These are phyloP conservation scores for Aspergillus niger DNA, from an alignment of 2,329 filamentous ascomycete genomes.

Conservation along the genomic window DNA sequence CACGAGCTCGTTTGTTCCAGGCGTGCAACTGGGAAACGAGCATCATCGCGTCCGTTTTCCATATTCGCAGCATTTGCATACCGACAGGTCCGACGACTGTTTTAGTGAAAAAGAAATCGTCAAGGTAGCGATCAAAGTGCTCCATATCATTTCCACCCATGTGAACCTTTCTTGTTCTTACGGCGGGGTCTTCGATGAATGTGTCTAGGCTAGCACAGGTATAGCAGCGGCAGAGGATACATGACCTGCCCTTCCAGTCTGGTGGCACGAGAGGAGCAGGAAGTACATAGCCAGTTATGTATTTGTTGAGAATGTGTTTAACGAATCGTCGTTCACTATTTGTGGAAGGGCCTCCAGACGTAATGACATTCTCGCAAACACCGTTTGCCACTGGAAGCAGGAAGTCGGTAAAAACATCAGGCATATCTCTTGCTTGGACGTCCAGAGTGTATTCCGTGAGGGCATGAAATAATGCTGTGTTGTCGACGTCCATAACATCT, in stretches of 20 bases:
- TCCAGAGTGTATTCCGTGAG: background rate
- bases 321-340: background rate
- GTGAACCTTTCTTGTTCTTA: background rate
- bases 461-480: background rate
- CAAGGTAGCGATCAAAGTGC: background rate
- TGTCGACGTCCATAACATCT: background rate
- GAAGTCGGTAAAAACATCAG: background rate
- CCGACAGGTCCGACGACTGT: background rate
- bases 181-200: background rate
- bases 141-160: too few species aligned
- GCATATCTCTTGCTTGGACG: background rate
- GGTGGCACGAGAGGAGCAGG: background rate
- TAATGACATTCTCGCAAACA: background rate
- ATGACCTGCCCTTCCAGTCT: background rate
- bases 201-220: background rate
- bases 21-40: background rate
- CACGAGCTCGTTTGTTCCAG: background rate
- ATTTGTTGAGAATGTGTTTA: background rate
- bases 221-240: background rate
- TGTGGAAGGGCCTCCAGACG: background rate
- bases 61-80: background rate
- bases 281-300: background rate
- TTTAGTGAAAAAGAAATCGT: background rate
- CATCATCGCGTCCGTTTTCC: background rate
- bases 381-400: background rate